phyloP scores from a whole-genome alignment of 2,329 filamentous ascomycete species.

The Amylocarpus encephaloides region DNA sequence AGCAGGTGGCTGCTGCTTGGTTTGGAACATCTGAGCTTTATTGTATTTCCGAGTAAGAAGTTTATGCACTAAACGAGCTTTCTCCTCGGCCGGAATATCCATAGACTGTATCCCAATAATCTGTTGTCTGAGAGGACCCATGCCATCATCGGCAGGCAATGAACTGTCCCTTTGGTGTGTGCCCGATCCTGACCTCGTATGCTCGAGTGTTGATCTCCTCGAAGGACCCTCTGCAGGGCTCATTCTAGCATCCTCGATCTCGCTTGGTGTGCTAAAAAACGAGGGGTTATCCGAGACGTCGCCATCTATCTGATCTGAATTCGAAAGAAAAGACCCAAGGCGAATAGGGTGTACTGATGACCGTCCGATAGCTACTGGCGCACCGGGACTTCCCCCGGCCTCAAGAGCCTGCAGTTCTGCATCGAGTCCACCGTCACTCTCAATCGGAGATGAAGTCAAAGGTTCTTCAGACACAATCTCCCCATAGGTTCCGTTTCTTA shows the following conservation, averaged over 20 bases:
- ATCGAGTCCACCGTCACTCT: constrained; percentile 22
- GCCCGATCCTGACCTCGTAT: constrained; percentile 6
- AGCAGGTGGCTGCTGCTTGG: constrained; percentile 22
- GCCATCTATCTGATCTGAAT: constrained; percentile 19
- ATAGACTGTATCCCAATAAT: constrained; percentile 64
- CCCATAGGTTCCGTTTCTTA: neutral
- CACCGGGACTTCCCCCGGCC: constrained; percentile 9
- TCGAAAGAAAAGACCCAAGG: constrained; percentile 16
- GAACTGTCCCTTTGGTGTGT: constrained; percentile 22
- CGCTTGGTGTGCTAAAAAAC: constrained; percentile 16
- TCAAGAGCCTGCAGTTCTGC: constrained; percentile 18
- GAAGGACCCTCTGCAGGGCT: constrained; percentile 23
- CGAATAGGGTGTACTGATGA: constrained; percentile 11
- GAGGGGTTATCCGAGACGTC: constrained; percentile 25
- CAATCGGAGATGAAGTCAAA: constrained; percentile 23
- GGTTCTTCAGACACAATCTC: constrained; percentile 13
- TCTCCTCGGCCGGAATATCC: constrained; percentile 53
- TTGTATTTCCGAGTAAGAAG: constrained; percentile 64
- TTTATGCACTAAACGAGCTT: constrained; percentile 66
- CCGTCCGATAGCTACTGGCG: constrained; percentile 5
- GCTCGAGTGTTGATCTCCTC: constrained; percentile 21
- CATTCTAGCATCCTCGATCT: constrained; percentile 13
- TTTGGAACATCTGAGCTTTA: constrained; percentile 34
- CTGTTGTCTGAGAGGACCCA: constrained; percentile 57
- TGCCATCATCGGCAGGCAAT: constrained; percentile 70